Percentiles rank a stretch among this genome's conserved stretches.
phyloP scores from a whole-genome alignment of 2,329 filamentous ascomycete species.

The Akanthomyces uredinophilus region DNA sequence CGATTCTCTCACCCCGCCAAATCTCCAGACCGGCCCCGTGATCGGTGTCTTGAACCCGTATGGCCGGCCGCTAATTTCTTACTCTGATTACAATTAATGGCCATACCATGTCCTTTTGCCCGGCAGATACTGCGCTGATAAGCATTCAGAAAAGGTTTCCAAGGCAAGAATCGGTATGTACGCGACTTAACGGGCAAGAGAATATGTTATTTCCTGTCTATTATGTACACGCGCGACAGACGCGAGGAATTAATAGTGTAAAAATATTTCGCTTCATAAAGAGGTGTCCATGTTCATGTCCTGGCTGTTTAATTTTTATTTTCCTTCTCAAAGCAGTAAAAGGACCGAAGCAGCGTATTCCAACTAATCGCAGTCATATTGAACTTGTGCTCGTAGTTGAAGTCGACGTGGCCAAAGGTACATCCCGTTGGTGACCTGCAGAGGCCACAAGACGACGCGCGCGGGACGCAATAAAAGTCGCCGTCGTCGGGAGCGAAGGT shows the following conservation, averaged over 20 bases:
- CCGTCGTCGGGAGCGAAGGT: conserved; percentile 50
- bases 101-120: too few relatives aligned
- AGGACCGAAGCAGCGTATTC: conserved; percentile 35
- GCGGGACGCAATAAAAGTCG: conserved; percentile 44
- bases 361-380: conserved; percentile 42
- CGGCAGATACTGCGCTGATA: too few relatives aligned
- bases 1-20: conserved; percentile 5
- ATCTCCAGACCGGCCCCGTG: conserved; percentile 2
- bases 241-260: background rate
- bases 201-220: background rate
- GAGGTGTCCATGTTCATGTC: background rate
- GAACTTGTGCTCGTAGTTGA: conserved; percentile 41
- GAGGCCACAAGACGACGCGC: conserved; percentile 34
- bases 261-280: background rate
- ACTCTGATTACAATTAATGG: background rate
- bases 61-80: background rate
- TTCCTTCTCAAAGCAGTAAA: conserved; percentile 27
- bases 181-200: background rate
- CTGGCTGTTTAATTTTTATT: background rate
- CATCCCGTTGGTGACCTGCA: conserved; percentile 49
- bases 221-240: background rate
- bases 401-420: conserved; percentile 45
- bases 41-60: conserved; percentile 2
- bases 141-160: too few relatives aligned
- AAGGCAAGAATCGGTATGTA: too few relatives aligned